Evolutionary conservation across 2,329 filamentous ascomycete genomes (phyloP).

Genomic region (Dendryphion nanum): DNA sequence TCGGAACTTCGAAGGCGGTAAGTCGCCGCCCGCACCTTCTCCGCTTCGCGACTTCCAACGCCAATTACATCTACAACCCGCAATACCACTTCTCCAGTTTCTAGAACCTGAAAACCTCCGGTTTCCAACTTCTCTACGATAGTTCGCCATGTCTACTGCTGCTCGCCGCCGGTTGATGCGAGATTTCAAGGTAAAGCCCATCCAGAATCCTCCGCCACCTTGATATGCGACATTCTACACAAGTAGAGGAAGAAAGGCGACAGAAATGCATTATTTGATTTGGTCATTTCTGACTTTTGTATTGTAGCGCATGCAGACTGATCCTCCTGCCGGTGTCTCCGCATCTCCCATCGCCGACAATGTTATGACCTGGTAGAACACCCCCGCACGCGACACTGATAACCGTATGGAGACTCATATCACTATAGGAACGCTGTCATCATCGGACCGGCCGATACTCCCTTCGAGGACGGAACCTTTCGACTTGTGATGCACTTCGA

Average conservation of each 20-base stretch:
- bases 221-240: conserved; percentile 5
- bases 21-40: too few relatives aligned
- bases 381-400: conserved; percentile 27
- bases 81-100: too few relatives aligned
- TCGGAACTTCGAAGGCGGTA: not conserved
- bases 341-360: conserved; percentile 95
- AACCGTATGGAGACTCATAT: conserved; percentile 24
- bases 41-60: not conserved
- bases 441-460: conserved; percentile 93
- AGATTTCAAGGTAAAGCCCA: conserved; percentile 99
- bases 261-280: too few relatives aligned
- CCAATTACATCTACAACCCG: not conserved
- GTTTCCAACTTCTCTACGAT: too few relatives aligned
- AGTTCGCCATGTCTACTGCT: conserved; percentile 75
- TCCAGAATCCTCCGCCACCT: too few relatives aligned
- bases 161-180: conserved; percentile 96
- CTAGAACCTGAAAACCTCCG: too few relatives aligned
- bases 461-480: conserved; percentile 98
- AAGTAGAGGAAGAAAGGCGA: too few relatives aligned
- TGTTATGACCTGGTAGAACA: conserved; percentile 86
- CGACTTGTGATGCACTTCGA: conserved; percentile 98
- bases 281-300: not conserved
- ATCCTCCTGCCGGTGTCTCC: conserved; percentile 93
- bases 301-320: conserved; percentile 92
- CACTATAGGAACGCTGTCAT: conserved; percentile 88